Evolutionary conservation across 2,329 filamentous ascomycete species (phyloP).

Genomic region (Stemphylium lycopersici): DNA sequence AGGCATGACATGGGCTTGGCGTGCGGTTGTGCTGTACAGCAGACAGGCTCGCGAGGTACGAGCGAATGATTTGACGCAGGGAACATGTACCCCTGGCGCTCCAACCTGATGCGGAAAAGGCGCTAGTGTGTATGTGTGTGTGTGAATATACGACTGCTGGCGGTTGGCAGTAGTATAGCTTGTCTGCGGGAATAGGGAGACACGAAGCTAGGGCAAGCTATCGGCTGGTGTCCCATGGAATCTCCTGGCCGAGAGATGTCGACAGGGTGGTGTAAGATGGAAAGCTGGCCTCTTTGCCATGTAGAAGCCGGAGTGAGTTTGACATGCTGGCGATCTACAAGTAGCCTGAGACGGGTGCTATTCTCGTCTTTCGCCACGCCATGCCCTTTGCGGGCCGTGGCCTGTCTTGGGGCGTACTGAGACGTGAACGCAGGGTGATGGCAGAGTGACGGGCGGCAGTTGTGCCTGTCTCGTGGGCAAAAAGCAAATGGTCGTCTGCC

Average conservation of each 20-base stretch:
- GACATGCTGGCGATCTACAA: conserved; percentile 2
- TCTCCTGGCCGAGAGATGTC: background rate
- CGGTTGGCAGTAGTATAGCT: background rate
- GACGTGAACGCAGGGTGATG: background rate
- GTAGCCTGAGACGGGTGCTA: conserved; percentile 2
- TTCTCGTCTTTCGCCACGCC: conserved; percentile 3
- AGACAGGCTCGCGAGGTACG: conserved; percentile 4
- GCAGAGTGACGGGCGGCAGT: background rate
- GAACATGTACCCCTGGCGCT: conserved; percentile 10
- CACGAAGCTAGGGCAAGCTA: too few species aligned
- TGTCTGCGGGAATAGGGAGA: too few species aligned
- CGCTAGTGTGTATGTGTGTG: conserved; percentile 5
- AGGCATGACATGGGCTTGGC: conserved; percentile 17
- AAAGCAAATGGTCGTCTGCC: background rate
- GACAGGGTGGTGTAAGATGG: conserved; percentile 1
- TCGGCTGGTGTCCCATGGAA: too few species aligned
- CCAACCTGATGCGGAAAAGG: conserved; percentile 1
- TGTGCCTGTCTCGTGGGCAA: too few species aligned
- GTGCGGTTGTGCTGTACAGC: conserved; percentile 4
- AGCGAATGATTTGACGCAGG: conserved; percentile 16
- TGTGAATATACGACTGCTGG: conserved; percentile 8
- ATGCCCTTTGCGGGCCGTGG: background rate
- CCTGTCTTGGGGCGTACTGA: too few species aligned
- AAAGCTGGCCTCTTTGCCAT: background rate
- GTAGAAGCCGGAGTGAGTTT: background rate